Conservation (phyloP, 768 basidiomycete species). For the Rhizopogon vulgaris region DNA sequence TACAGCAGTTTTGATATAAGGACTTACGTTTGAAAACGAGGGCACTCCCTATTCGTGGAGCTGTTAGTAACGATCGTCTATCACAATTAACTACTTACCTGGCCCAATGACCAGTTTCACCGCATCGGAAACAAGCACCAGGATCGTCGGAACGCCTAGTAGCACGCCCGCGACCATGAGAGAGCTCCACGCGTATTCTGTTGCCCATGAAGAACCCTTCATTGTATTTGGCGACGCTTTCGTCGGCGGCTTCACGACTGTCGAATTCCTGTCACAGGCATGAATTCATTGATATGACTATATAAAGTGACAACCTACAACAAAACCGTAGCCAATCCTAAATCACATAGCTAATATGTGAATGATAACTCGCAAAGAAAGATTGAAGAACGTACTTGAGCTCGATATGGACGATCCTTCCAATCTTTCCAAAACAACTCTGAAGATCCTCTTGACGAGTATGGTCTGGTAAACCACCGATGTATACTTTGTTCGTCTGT, state of each 20-base stretch:
- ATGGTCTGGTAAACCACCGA: conserved; percentile 84
- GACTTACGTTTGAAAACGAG: conserved; percentile 51
- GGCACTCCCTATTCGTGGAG: conserved; percentile 55
- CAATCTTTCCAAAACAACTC: conserved; percentile 83
- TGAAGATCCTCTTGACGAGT: conserved; percentile 81
- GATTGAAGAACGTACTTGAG: conserved; percentile 59
- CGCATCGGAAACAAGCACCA: conserved; percentile 85
- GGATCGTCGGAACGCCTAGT: conserved; percentile 82
- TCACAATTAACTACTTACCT: conserved; percentile 42
- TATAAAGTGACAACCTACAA: conserved; percentile 45
- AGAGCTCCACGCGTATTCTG: conserved; percentile 83
- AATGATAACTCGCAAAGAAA: conserved; percentile 8
- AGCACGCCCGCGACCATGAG: conserved; percentile 76
- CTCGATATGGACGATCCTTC: conserved; percentile 68
- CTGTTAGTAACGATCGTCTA: conserved; percentile 2
- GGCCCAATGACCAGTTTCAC: conserved; percentile 84
- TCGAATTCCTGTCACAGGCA: conserved; percentile 66
- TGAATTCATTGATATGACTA: conserved; percentile 4
- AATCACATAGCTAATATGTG: conserved; percentile 4
- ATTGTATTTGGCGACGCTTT: conserved; percentile 82
- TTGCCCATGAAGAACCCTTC: conserved; percentile 91
- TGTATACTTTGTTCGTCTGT: conserved; percentile 92
- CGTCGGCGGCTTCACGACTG: conserved; percentile 71
- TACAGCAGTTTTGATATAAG: neutral
- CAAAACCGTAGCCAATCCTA: conserved; percentile 86